Evolutionary conservation across 23 red algal species (phyloP).

Genomic region (Cyanidioschyzon merolae): DNA sequence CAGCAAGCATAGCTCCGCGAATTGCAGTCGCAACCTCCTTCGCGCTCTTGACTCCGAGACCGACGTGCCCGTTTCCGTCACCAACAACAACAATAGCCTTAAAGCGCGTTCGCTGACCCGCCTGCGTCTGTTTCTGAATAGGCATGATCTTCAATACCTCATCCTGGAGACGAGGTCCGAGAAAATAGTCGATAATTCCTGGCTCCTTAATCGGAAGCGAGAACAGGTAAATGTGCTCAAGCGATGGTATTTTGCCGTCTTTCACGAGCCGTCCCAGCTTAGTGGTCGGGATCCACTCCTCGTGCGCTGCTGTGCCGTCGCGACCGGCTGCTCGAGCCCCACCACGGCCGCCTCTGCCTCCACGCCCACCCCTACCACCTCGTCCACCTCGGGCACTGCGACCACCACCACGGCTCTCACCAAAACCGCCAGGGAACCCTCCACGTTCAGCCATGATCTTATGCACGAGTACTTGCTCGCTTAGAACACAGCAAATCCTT

Average conservation of each 20-base stretch:
- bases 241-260: constrained; percentile 82
- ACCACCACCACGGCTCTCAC: constrained; percentile 38
- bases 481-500: no score
- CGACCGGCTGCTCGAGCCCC: constrained; percentile 17
- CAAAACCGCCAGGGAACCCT: constrained; percentile 60
- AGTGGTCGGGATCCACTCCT: constrained; percentile 97
- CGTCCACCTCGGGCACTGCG: constrained; percentile 57
- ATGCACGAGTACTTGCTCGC: no score
- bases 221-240: constrained; percentile 97
- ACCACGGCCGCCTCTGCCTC: constrained; percentile 36
- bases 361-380: constrained; percentile 32
- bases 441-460: constrained; percentile 36
- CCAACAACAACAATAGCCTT: constrained; percentile 98
- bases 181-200: constrained; percentile 83
- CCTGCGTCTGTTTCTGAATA: constrained; percentile 97
- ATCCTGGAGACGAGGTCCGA: constrained; percentile 55
- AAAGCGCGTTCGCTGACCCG: constrained; percentile 97
- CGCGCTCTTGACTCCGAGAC: constrained; percentile 88
- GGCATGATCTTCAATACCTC: constrained; percentile 99
- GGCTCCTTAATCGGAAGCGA: constrained; percentile 95
- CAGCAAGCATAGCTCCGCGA: constrained; percentile 86
- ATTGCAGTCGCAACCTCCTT: constrained; percentile 99
- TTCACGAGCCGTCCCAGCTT: constrained; percentile 97
- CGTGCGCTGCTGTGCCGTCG: constrained; percentile 68
- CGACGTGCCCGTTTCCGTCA: constrained; percentile 89